These are phyloP conservation scores for Crithidia sp. DNA, from an alignment of 208 protist species.

Conservation along the genomic window DNA sequence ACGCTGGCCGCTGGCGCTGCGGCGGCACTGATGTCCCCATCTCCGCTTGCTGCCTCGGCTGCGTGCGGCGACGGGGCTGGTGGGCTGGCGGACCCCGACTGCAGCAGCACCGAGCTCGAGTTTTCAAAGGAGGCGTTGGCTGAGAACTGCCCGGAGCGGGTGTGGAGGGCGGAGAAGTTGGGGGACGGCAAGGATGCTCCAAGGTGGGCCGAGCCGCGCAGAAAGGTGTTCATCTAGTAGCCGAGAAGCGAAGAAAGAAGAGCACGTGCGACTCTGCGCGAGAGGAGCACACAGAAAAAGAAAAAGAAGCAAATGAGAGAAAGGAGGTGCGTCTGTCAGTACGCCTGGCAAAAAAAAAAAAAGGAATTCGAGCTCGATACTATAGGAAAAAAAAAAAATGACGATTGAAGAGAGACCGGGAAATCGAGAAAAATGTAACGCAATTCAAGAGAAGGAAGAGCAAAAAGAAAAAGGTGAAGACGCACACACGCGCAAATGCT, in stretches of 20 bases:
- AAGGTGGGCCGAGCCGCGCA: constrained; percentile 12
- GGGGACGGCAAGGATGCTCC: background rate
- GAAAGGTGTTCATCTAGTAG: constrained; percentile 8
- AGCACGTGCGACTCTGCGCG: too few species aligned
- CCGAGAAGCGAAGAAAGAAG: too few species aligned
- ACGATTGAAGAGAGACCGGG: background rate
- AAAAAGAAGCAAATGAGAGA: background rate
- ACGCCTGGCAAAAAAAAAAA: too few species aligned
- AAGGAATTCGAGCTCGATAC: background rate
- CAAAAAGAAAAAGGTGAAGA: too few species aligned
- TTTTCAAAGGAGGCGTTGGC: constrained; percentile 8
- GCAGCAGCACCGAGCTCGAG: constrained; percentile 4
- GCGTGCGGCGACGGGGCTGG: background rate
- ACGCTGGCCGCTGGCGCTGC: background rate
- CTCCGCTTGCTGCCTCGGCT: background rate
- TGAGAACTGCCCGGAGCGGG: constrained; percentile 4
- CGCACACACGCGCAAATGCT: too few species aligned
- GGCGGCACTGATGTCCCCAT: background rate
- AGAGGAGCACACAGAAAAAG: too few species aligned
- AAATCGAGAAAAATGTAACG: too few species aligned
- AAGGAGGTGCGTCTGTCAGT: too few species aligned
- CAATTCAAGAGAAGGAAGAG: too few species aligned
- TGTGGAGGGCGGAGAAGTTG: constrained; percentile 8
- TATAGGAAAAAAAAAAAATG: background rate
- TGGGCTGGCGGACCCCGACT: background rate